Evolutionary conservation across 177 flowering plant genomes (phyloP), one percentile per base, ranked within the genome.

Genomic region (Vitis hybrid): DNA sequence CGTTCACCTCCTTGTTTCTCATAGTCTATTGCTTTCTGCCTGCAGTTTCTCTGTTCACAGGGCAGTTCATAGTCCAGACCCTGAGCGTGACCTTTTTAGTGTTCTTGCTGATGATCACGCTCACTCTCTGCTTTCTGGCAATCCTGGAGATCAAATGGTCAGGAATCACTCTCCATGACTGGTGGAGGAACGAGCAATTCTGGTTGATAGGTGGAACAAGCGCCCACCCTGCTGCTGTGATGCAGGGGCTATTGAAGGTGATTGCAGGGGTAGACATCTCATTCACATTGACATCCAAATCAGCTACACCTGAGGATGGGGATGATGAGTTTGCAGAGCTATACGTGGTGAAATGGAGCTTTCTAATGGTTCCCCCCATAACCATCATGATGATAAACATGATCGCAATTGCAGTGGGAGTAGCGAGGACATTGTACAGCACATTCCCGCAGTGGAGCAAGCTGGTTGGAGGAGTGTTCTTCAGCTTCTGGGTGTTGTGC

Each of bases 161-260:
- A 0, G 89, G 90, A 13, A 94, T 94, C 71, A 90, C 90, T 1
- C 86, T 94, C 31, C 92, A 94, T 59, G 97, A 94, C 1, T 92
- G 98, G 97, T 94, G 98, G 98, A 51, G 97, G 61, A 94, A 94
- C 53, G 97, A 94, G 72, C 98, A 94, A 73, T 94, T 94, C 64
- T 94, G 98, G 98, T 51, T 94, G 66, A 92, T 94, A 20, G 98
- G 98, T 11, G 98, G 97, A 47, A 92, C 97, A 1, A 94, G 98
- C 62, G 97, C 98, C 0, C 98, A 92, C 67, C 98, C 96, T 1
- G 92, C 92, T 31, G 98, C 98, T 0, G 98, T 94, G 3, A 49
- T 92, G 11, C 97, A 92, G 77, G 97, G 97, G 8, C 79, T 94
- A 4, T 47, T 92, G 38, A 94, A 94, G 80, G 94, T 94, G 2